phyloP scores from a whole-genome alignment of 1,139 yeast genomes.

The Yamadazyma triangularis region DNA sequence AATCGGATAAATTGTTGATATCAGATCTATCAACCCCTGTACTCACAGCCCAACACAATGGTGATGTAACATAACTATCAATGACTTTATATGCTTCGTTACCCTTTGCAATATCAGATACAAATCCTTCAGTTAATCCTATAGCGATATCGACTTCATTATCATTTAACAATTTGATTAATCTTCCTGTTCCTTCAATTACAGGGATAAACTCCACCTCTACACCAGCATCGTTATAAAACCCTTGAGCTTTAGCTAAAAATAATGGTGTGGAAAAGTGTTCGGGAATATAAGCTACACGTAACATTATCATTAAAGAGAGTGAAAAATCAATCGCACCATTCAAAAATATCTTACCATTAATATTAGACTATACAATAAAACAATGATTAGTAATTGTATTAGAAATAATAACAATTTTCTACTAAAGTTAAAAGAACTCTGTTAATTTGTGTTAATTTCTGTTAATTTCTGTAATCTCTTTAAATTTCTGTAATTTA shows the following conservation, averaged over 20 bases:
- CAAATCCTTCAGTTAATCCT: constrained; percentile 88
- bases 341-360: too few relatives aligned
- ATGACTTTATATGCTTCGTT: constrained; percentile 57
- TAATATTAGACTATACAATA: too few relatives aligned
- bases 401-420: too few relatives aligned
- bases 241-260: constrained; percentile 62
- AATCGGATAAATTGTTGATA: constrained; percentile 43
- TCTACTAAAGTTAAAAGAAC: too few relatives aligned
- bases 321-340: too few relatives aligned
- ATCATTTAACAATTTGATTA: constrained; percentile 66
- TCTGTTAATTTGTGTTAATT: too few relatives aligned
- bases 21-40: constrained; percentile 64
- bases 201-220: constrained; percentile 65
- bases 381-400: too few relatives aligned
- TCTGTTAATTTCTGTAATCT: too few relatives aligned
- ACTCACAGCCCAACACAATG: constrained; percentile 86
- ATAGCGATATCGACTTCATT: constrained; percentile 72
- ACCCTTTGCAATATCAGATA: constrained; percentile 76
- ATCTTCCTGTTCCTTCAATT: constrained; percentile 85
- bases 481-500: too few relatives aligned
- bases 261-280: constrained; percentile 86
- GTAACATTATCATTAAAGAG: too few relatives aligned
- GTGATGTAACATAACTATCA: constrained; percentile 82
- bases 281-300: constrained; percentile 85
- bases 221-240: constrained; percentile 41